These are phyloP conservation scores for Trichoderma breve DNA, from an alignment of 2,329 filamentous ascomycete genomes.

Conservation along the genomic window DNA sequence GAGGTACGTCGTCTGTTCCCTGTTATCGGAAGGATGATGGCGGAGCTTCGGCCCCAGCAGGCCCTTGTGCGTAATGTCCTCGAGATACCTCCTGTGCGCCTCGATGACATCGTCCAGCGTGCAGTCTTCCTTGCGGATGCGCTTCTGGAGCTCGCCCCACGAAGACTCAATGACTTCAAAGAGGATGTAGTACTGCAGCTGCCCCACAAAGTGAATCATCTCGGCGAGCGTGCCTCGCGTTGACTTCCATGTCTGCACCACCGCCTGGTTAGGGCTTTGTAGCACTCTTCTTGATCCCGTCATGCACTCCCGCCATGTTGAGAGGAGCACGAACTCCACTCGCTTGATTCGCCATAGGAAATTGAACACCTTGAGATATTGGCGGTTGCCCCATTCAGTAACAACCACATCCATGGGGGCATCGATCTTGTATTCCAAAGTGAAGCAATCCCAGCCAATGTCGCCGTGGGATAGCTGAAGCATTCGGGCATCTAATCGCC, in stretches of 20 bases:
- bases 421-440: constrained; percentile 96
- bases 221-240: constrained; percentile 87
- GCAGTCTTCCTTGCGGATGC: constrained; percentile 78
- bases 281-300: constrained; percentile 92
- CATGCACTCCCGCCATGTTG: constrained; percentile 93
- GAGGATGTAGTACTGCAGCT: constrained; percentile 96
- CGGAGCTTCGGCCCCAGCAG: constrained; percentile 70
- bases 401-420: constrained; percentile 96
- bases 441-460: constrained; percentile 99
- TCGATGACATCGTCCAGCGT: constrained; percentile 94
- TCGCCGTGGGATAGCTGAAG: constrained; percentile 93
- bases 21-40: constrained; percentile 49
- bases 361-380: constrained; percentile 99
- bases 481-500: constrained; percentile 95
- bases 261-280: constrained; percentile 65
- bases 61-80: constrained; percentile 93
- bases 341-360: constrained; percentile 98
- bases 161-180: constrained; percentile 98
- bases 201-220: constrained; percentile 97
- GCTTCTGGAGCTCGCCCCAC: constrained; percentile 85
- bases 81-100: constrained; percentile 87
- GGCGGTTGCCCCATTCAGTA: constrained; percentile 89
- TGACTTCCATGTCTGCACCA: constrained; percentile 81
- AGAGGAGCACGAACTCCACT: constrained; percentile 88
- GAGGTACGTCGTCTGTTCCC: constrained; percentile 76